Evolutionary conservation across 2,329 filamentous ascomycete species (phyloP).

Genomic region (Aspergillus aculeatinus): DNA sequence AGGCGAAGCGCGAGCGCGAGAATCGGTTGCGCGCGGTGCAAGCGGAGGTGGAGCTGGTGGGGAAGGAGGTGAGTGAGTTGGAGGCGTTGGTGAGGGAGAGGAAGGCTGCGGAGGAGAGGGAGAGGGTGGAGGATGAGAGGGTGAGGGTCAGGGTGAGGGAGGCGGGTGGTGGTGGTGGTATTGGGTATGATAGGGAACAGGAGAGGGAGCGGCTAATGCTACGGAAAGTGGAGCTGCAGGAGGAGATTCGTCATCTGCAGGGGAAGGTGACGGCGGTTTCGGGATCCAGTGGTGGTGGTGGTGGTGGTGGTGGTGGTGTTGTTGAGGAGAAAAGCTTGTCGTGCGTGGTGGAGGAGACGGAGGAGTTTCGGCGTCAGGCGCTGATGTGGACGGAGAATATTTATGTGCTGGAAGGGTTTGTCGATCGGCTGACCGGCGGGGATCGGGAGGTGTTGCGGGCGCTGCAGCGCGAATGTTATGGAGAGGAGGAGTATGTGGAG

Average conservation of each 20-base stretch:
- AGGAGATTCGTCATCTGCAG: conserved; percentile 36
- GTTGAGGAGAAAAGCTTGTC: conserved; percentile 26
- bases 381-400: conserved; percentile 48
- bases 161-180: conserved; percentile 26
- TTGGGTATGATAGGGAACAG: conserved; percentile 6
- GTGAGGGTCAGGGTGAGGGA: conserved; percentile 15
- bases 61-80: conserved; percentile 31
- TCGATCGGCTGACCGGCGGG: conserved; percentile 38
- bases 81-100: conserved; percentile 38
- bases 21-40: conserved; percentile 26
- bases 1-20: conserved; percentile 53
- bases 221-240: conserved; percentile 24
- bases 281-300: neutral
- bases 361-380: conserved; percentile 24
- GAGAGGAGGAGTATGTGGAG: conserved; percentile 57
- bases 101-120: conserved; percentile 38
- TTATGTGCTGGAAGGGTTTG: conserved; percentile 43
- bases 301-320: conserved; percentile 14
- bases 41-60: conserved; percentile 31
- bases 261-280: conserved; percentile 13
- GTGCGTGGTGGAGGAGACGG: conserved; percentile 35
- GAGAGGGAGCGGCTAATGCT: conserved; percentile 24
- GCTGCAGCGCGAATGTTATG: conserved; percentile 51
- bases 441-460: conserved; percentile 47
- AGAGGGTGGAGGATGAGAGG: conserved; percentile 26